These are phyloP conservation scores for Chlorophyllum brunneum DNA, from an alignment of 768 basidiomycete species.

Conservation along the genomic window DNA sequence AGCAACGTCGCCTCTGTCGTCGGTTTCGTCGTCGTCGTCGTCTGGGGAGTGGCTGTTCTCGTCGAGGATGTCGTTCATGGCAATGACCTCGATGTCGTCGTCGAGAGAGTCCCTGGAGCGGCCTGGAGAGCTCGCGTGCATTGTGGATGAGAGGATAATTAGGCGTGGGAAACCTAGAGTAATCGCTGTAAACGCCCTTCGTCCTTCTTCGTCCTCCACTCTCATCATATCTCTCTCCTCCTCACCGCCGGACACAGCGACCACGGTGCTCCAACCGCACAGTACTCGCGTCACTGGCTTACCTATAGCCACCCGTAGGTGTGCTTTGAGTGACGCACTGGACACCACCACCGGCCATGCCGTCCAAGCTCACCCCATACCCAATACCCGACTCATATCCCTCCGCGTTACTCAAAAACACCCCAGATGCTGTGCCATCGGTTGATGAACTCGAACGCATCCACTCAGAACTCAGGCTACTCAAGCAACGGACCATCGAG, in stretches of 20 bases:
- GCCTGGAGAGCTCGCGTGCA: constrained; percentile 30
- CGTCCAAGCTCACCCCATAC: constrained; percentile 55
- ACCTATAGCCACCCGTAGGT: neutral
- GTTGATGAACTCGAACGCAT: constrained; percentile 69
- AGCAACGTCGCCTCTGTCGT: constrained; percentile 39
- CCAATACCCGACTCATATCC: constrained; percentile 43
- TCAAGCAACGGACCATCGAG: constrained; percentile 53
- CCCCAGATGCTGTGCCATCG: constrained; percentile 63
- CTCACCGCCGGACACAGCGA: constrained; percentile 14
- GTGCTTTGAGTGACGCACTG: neutral
- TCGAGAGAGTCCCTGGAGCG: constrained; percentile 20
- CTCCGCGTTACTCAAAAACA: constrained; percentile 59
- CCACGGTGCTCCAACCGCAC: constrained; percentile 12
- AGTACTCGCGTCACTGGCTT: constrained; percentile 2
- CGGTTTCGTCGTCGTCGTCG: constrained; percentile 28
- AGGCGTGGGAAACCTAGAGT: constrained; percentile 15
- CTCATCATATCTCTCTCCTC: constrained; percentile 8
- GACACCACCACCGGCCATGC: constrained; percentile 40
- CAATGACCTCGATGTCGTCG: constrained; percentile 34
- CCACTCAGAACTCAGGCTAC: constrained; percentile 53
- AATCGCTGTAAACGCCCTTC: constrained; percentile 11
- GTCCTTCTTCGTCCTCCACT: constrained; percentile 10
- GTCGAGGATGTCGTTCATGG: constrained; percentile 22
- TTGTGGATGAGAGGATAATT: constrained; percentile 15
- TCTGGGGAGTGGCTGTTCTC: constrained; percentile 25